Conservation (phyloP, 2,329 filamentous ascomycete genomes). For the Monosporascus ibericus region DNA sequence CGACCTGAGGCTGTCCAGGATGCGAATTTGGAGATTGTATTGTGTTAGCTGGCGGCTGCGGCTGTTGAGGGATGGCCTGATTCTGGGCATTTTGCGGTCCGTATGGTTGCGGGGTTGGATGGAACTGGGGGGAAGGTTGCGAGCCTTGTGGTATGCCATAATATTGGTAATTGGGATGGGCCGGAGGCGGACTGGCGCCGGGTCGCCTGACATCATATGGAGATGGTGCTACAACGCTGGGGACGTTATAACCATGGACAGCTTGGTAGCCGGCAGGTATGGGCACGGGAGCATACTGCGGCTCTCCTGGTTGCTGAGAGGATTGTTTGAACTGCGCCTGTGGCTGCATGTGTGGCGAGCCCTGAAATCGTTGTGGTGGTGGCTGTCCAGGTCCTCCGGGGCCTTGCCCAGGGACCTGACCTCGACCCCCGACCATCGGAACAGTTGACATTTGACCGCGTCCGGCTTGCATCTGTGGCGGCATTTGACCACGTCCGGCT, state of each 20-base stretch:
- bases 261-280: conserved; percentile 27
- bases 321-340: conserved; percentile 2
- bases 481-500: conserved; percentile 10
- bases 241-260: conserved; percentile 25
- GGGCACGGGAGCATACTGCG: conserved; percentile 24
- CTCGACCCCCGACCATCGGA: conserved; percentile 1
- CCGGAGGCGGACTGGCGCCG: conserved; percentile 4
- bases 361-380: background rate
- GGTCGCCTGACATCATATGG: conserved; percentile 22
- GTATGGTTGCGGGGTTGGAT: background rate
- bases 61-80: background rate
- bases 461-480: conserved; percentile 8
- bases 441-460: conserved; percentile 7
- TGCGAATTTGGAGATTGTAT: background rate
- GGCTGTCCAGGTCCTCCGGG: background rate
- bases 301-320: conserved; percentile 11
- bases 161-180: conserved; percentile 14
- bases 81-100: background rate
- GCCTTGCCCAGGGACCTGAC: conserved; percentile 8
- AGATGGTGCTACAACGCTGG: conserved; percentile 18
- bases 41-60: background rate
- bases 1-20: background rate
- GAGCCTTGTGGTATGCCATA: conserved; percentile 1
- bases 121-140: background rate
- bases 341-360: conserved; percentile 4